phyloP scores from a whole-genome alignment of 202 grass and related monocot genomes.

The Saccharum hybrid region DNA sequence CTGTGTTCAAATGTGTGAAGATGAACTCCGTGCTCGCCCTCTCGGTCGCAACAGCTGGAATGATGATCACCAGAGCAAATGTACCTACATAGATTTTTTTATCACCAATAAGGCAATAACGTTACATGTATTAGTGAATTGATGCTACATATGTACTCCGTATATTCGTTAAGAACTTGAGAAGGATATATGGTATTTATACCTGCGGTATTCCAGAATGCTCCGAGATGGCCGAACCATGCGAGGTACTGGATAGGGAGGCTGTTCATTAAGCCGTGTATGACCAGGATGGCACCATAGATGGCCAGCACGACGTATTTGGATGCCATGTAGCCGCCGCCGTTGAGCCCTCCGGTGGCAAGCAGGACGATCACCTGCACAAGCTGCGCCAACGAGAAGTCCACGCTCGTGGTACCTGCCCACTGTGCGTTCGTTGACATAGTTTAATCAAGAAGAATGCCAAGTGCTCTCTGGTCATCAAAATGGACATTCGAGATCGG shows the following conservation, averaged over 20 bases:
- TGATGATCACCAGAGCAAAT: constrained; percentile 57
- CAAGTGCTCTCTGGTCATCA: not conserved
- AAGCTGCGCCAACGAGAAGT: constrained; percentile 81
- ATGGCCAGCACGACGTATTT: constrained; percentile 74
- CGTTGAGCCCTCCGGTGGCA: constrained; percentile 64
- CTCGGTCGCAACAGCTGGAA: constrained; percentile 60
- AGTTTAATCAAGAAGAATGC: not conserved
- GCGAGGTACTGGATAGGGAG: constrained; percentile 68
- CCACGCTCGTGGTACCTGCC: constrained; percentile 66
- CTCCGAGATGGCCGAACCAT: constrained; percentile 61
- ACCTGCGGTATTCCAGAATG: constrained; percentile 70
- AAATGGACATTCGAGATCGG: not conserved
- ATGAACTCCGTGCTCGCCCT: constrained; percentile 54
- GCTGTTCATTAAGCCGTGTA: constrained; percentile 70
- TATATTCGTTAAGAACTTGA: no score
- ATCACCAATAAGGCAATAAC: not conserved
- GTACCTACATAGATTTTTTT: constrained; percentile 45
- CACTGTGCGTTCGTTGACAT: constrained; percentile 38
- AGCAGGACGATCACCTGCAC: constrained; percentile 84
- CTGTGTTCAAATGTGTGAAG: constrained; percentile 64
- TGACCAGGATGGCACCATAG: constrained; percentile 57
- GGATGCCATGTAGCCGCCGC: constrained; percentile 75
- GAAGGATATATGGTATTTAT: not conserved
- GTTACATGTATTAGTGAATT: not conserved
- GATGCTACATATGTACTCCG: no score